Evolutionary conservation across 2,329 filamentous ascomycete genomes (phyloP).

Genomic region (Fusarium sp.): DNA sequence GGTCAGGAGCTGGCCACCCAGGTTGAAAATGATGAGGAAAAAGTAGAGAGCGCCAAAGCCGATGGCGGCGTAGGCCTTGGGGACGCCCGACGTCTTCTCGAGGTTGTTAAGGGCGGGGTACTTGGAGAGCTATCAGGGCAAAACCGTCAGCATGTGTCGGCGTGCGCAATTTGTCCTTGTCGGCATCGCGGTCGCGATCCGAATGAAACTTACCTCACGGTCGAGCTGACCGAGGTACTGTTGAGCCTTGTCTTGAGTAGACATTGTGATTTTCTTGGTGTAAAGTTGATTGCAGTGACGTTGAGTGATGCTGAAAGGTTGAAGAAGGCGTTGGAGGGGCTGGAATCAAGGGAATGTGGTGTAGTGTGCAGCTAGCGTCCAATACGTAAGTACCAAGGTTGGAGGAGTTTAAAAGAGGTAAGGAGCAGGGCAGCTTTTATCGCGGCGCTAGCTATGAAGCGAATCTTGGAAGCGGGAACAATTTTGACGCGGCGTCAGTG

Average conservation of each 20-base stretch:
- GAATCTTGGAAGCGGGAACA: constrained; percentile 43
- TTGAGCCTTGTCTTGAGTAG: constrained; percentile 80
- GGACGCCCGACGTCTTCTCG: constrained; percentile 84
- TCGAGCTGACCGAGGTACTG: constrained; percentile 83
- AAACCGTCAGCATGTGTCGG: constrained; percentile 38
- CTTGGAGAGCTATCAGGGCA: constrained; percentile 77
- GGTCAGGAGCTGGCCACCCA: constrained; percentile 87
- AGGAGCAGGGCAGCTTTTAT: constrained; percentile 44
- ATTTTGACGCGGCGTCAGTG: constrained; percentile 47
- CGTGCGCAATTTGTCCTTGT: constrained; percentile 30
- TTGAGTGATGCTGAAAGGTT: constrained; percentile 26
- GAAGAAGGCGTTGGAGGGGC: constrained; percentile 32
- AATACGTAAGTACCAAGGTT: constrained; percentile 35
- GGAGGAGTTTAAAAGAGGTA: constrained; percentile 35
- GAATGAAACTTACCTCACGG: constrained; percentile 73
- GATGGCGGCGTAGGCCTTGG: constrained; percentile 87
- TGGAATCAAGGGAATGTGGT: constrained; percentile 29
- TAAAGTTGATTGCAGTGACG: constrained; percentile 13
- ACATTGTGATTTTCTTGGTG: constrained; percentile 60
- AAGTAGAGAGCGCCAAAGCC: constrained; percentile 84
- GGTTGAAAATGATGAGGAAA: constrained; percentile 93
- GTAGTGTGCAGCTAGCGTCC: constrained; percentile 35
- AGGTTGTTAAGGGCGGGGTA: constrained; percentile 87
- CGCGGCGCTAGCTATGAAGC: constrained; percentile 41
- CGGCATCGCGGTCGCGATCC: constrained; percentile 12